Evolutionary conservation across 768 basidiomycete genomes (phyloP), one percentile per base, ranked within the genome.

Genomic region (Termitomyces eurrhizus): DNA sequence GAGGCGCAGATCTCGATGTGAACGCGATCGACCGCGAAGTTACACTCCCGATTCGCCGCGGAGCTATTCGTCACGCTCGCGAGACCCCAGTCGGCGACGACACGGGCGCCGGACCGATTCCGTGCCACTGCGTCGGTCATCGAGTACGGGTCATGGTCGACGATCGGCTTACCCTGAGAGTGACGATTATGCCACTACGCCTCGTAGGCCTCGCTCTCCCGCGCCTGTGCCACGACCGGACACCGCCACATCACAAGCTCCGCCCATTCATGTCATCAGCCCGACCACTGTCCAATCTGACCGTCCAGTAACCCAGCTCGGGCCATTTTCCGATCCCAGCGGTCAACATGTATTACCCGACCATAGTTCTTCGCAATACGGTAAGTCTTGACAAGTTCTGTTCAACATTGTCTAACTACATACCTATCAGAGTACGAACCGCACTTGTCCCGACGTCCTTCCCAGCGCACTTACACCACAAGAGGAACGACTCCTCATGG

Each of bases 241-340:
- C 18, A 26, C 14, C 8, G 14, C 12, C 16, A 46, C n/a, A 33
- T 18, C 56, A 21, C 8, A 45, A 9, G 50, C 51, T 48, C 24
- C 61, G 26, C 64, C 58, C 14, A 65, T 69, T 14, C 57, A 57
- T 32, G 56, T 71, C 21, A 45, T 64, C 18, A 53, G 67, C 56
- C 53, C 67, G 39, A 64, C 67, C 5, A 51, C 62, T 32, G 33
- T 50, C 12, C 44, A 37, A 13, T 58, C 66, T 24, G 52, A 52
- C 35, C 62, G 59, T 21, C 56, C 33, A 6, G 29, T 46, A 5
- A 36, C 35, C 8, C 16, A 26, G 11, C 46, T 63, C 29, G 64
- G 61, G 5, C 56, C 61, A 42, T 32, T 52, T 18, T 45, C 59
- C 35, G 49, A 52, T 7, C 58, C 62, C 54, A 52, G 24, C 52